Conservation (phyloP, 179 eudicot genomes). For the Drosera spatulata region DNA sequence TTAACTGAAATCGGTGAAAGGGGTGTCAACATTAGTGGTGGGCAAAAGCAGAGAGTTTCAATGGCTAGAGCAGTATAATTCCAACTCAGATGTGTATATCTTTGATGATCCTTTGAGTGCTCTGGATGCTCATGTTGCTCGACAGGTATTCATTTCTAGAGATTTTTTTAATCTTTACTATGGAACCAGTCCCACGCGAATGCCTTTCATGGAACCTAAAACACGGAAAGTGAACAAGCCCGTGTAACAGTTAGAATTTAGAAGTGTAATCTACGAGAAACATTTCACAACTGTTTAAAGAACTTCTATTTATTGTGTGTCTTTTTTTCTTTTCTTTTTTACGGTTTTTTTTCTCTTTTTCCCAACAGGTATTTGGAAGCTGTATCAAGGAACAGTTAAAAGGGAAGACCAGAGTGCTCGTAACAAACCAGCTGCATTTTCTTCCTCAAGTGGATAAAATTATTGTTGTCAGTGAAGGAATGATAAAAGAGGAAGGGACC, state of each 20-base stretch:
- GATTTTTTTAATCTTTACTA: not conserved
- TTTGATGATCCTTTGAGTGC: constrained; percentile 61
- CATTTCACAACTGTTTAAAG: not conserved
- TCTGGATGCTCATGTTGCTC: constrained; percentile 50
- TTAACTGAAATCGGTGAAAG: constrained; percentile 65
- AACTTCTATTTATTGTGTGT: no score
- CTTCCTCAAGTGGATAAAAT: constrained; percentile 55
- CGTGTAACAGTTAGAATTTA: no score
- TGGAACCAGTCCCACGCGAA: no score
- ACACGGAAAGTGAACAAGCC: no score
- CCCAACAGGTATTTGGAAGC: constrained; percentile 37
- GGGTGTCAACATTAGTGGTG: constrained; percentile 31
- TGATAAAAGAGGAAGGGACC: constrained; percentile 59
- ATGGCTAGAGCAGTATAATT: constrained; percentile 59
- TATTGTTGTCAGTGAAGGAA: constrained; percentile 45
- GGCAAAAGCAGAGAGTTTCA: constrained; percentile 58
- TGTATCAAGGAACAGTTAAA: constrained; percentile 49
- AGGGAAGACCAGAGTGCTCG: constrained; percentile 65
- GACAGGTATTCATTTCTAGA: constrained; percentile 23
- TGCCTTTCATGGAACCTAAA: no score
- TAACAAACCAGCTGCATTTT: constrained; percentile 68
- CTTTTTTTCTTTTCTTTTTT: no score
- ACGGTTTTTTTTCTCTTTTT: not conserved
- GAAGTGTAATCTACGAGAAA: not conserved
- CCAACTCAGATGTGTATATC: constrained; percentile 42